Evolutionary conservation across 345 rosid genomes (phyloP), one percentile per base, ranked within the genome.

Genomic region (Citrus mangshanensis): DNA sequence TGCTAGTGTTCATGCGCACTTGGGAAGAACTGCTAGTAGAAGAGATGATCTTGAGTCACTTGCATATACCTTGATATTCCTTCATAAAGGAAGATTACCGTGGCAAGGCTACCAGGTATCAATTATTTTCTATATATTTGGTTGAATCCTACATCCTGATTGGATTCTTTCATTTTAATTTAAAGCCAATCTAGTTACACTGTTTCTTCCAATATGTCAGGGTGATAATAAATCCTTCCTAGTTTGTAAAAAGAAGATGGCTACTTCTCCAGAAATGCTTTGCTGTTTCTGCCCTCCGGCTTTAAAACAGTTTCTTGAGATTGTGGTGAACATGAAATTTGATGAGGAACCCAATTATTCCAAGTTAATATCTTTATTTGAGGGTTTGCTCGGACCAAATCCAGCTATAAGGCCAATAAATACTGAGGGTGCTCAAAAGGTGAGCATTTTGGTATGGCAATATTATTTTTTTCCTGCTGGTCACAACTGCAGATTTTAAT

Each of bases 91-190:
- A 68, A 92, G 99, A 78, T 90, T 96, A 82, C 99, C 99, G 13
- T 96, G 99, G 99, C 99, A 96, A 84, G 99, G 99, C 60, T 96
- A 91, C 88, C 97, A 94, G 98, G 99, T 93, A 82, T 24, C 30
- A 49, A 70, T 72, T 21, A 68, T 49, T 32, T 30, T 9, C 19
- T 34, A 42, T 67, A 61, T 6, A 38, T 82, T 38, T 56, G 70
- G 77, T 65, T 72, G 61, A 77, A 68, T 51, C 35, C 59, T 73
- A 66, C 59, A 64, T 9, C 55, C 21, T n/a, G 9, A 3, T 56
- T 13, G 18, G 61, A 18, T 25, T 27, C n/a, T n/a, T 14, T 55
- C 19, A 32, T 55, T 25, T 35, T 38, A 28, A 21, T 7, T 70
- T 22, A 24, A 34, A 71, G 24, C 7, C 40, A 30, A 54, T 37